Evolutionary conservation across 148 eudicot species (phyloP).

Genomic region (Chenopodium quinoa): DNA sequence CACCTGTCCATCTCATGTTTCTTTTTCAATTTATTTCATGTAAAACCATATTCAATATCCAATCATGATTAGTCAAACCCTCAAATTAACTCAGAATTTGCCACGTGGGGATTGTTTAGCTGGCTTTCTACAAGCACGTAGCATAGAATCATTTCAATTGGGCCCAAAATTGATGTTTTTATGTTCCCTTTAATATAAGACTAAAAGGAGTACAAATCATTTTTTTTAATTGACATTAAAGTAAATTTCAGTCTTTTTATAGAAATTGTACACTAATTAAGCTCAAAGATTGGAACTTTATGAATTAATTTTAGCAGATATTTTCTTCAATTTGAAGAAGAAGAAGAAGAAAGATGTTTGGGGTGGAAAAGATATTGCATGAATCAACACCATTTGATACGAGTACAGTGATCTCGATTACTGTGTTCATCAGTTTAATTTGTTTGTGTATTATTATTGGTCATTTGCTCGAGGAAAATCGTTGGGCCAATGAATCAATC

Average conservation of each 20-base stretch:
- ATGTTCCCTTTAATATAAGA: background rate
- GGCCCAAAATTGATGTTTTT: background rate
- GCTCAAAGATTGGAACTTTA: background rate
- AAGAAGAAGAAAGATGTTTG: constrained; percentile 23
- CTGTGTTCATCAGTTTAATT: constrained; percentile 48
- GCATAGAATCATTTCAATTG: background rate
- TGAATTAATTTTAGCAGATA: background rate
- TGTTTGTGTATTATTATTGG: constrained; percentile 60
- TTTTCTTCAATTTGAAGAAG: constrained; percentile 9
- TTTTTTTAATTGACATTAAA: too few relatives aligned
- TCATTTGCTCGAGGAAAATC: constrained; percentile 58
- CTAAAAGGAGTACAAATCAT: background rate
- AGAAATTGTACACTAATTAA: background rate
- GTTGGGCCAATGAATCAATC: constrained; percentile 70
- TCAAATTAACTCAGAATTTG: background rate
- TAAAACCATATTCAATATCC: background rate
- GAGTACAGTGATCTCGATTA: constrained; percentile 44
- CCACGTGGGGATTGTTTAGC: background rate
- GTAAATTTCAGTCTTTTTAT: background rate
- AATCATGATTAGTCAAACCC: background rate
- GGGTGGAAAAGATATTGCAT: constrained; percentile 16
- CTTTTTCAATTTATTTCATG: background rate
- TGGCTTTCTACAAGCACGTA: background rate
- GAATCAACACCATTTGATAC: constrained; percentile 37
- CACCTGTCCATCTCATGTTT: background rate